Evolutionary conservation across 768 basidiomycete genomes (phyloP).

Genomic region (Trametes elegans): DNA sequence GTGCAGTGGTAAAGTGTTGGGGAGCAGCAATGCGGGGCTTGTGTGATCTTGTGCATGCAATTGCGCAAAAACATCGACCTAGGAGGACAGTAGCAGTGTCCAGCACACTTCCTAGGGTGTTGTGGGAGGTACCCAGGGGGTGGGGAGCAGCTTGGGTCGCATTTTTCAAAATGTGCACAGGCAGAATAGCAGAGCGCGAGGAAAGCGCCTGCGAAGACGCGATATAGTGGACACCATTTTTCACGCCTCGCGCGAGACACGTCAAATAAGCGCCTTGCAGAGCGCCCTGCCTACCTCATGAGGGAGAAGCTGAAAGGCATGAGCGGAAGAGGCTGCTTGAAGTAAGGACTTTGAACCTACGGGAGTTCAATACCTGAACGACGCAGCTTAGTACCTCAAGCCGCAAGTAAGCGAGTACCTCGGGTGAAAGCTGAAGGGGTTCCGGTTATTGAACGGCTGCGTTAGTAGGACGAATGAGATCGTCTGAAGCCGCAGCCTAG

Average conservation of each 20-base stretch:
- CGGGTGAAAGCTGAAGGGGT: no score
- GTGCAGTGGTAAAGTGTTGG: background rate
- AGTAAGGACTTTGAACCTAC: background rate
- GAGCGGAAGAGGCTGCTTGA: conserved; percentile 8
- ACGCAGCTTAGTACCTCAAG: no score
- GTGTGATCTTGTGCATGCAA: background rate
- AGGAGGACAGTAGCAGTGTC: background rate
- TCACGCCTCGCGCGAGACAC: conserved; percentile 27
- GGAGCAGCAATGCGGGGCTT: background rate
- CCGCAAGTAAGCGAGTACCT: no score
- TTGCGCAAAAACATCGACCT: background rate
- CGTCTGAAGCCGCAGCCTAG: no score
- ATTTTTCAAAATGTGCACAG: conserved; percentile 6
- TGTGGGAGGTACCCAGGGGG: background rate
- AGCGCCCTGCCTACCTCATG: conserved; percentile 31
- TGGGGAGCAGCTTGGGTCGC: conserved; percentile 3
- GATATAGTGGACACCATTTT: conserved; percentile 33
- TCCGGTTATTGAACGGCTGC: no score
- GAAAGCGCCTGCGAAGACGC: conserved; percentile 20
- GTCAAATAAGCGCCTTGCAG: conserved; percentile 30
- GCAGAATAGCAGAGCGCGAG: conserved; percentile 8
- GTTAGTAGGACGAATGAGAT: no score
- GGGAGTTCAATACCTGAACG: background rate
- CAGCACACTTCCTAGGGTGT: background rate
- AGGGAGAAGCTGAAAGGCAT: conserved; percentile 28